Percentiles rank a stretch among this genome's conserved stretches.
Evolutionary conservation across 1,284 basidiomycete genomes (phyloP).

Genomic region (Cryptococcus jaspeensis): DNA sequence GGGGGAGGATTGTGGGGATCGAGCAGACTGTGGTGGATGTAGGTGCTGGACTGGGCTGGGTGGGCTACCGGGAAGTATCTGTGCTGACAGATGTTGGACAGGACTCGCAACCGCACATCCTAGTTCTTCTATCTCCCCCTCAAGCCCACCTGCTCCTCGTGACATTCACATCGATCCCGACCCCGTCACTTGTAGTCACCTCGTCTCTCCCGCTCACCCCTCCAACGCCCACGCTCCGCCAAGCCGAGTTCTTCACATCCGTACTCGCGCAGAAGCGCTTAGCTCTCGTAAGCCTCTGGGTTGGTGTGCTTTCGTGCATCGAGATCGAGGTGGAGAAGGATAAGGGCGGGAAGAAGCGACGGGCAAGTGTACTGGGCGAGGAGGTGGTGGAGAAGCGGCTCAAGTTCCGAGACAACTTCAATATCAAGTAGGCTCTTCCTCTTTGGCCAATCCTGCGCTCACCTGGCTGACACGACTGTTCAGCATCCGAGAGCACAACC

Average conservation of each 20-base stretch:
- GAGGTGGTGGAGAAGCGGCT: constrained; percentile 23
- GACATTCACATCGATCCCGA: constrained; percentile 18
- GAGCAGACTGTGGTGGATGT: constrained; percentile 36
- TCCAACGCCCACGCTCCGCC: constrained; percentile 38
- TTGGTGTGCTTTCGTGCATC: constrained; percentile 45
- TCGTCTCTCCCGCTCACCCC: constrained; percentile 31
- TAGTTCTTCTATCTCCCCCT: constrained; percentile 45
- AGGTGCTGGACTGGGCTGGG: constrained; percentile 7
- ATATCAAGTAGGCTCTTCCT: constrained; percentile 45
- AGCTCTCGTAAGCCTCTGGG: constrained; percentile 46
- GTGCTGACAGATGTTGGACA: constrained; percentile 8
- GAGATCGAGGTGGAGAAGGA: constrained; percentile 45
- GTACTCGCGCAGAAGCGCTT: constrained; percentile 32
- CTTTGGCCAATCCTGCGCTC: neutral
- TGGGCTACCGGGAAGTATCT: neutral
- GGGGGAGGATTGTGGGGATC: constrained; percentile 47
- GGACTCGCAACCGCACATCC: constrained; percentile 42
- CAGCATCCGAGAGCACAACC: constrained; percentile 71
- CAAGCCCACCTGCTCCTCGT: constrained; percentile 44
- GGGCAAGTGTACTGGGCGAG: constrained; percentile 12
- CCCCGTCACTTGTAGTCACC: constrained; percentile 32
- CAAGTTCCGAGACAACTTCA: constrained; percentile 41
- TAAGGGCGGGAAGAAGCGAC: constrained; percentile 30
- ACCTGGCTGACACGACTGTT: neutral
- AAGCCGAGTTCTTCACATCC: constrained; percentile 48